phyloP scores from a whole-genome alignment of 2,329 filamentous ascomycete genomes.

The Penicillium digitatum region DNA sequence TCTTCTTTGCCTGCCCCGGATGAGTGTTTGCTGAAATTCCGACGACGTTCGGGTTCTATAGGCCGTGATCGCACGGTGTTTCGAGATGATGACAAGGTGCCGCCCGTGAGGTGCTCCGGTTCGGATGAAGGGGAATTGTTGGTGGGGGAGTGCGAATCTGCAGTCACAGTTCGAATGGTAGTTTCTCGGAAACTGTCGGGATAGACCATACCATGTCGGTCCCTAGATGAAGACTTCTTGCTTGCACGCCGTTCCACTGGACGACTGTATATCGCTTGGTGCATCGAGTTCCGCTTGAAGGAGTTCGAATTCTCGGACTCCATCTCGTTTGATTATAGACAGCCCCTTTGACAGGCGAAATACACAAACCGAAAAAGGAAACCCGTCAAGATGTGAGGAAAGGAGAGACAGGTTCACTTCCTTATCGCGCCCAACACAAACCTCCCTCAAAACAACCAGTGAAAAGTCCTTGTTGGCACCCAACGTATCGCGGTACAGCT shows the following conservation, averaged over 20 bases:
- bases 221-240: conserved; percentile 47
- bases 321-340: conserved; percentile 31
- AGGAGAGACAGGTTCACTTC: conserved; percentile 23
- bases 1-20: conserved; percentile 36
- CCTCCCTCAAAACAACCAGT: conserved; percentile 22
- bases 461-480: conserved; percentile 23
- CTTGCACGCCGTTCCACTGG: conserved; percentile 44
- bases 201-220: conserved; percentile 46
- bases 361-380: conserved; percentile 19
- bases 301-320: conserved; percentile 42
- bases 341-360: conserved; percentile 12
- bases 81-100: conserved; percentile 36
- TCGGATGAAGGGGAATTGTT: conserved; percentile 41
- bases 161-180: conserved; percentile 47
- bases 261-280: conserved; percentile 37
- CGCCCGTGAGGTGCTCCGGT: conserved; percentile 31
- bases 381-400: conserved; percentile 18
- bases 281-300: conserved; percentile 40
- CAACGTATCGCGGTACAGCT: conserved; percentile 25
- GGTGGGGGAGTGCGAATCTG: conserved; percentile 38
- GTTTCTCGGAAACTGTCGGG: conserved; percentile 45
- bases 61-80: conserved; percentile 33
- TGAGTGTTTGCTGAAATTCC: conserved; percentile 28
- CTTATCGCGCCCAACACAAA: conserved; percentile 24
- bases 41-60: conserved; percentile 33